A percentile compares a stretch with the other conserved stretches of the same genome.
Evolutionary conservation across 2,329 filamentous ascomycete genomes (phyloP).

Genomic region (Calonectria multiphialidica): DNA sequence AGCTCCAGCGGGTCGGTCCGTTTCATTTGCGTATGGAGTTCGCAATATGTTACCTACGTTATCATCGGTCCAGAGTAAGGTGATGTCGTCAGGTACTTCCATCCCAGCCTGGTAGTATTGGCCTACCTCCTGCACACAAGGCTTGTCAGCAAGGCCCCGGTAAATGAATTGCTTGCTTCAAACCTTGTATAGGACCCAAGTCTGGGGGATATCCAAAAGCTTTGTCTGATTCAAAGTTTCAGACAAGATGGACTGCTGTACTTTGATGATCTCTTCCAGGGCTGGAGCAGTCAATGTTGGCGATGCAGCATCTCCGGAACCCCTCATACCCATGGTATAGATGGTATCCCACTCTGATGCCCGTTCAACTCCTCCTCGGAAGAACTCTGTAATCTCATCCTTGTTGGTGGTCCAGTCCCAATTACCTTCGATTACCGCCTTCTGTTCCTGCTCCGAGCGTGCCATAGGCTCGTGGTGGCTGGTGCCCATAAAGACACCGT

Average conservation of each 20-base stretch:
- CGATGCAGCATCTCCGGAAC: slow-evolving; percentile 66
- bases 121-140: slow-evolving; percentile 60
- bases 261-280: background rate
- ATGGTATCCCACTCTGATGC: slow-evolving; percentile 73
- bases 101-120: slow-evolving; percentile 74
- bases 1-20: background rate
- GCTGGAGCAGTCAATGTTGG: background rate
- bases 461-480: slow-evolving; percentile 82
- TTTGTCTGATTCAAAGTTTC: background rate
- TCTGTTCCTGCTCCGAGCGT: slow-evolving; percentile 69
- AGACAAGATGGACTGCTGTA: background rate
- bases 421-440: slow-evolving; percentile 65
- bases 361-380: slow-evolving; percentile 74
- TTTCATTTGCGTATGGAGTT: slow-evolving; percentile 58
- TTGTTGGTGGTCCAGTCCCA: slow-evolving; percentile 82
- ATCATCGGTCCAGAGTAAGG: slow-evolving; percentile 73
- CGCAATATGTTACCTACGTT: slow-evolving; percentile 72
- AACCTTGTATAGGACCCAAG: background rate
- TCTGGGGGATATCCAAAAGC: background rate
- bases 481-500: slow-evolving; percentile 78
- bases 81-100: slow-evolving; percentile 71
- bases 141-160: background rate
- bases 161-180: background rate
- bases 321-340: slow-evolving; percentile 79
- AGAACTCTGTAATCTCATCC: slow-evolving; percentile 75